Conservation (phyloP, 1,284 basidiomycete genomes). For the Flammula alnicola region DNA sequence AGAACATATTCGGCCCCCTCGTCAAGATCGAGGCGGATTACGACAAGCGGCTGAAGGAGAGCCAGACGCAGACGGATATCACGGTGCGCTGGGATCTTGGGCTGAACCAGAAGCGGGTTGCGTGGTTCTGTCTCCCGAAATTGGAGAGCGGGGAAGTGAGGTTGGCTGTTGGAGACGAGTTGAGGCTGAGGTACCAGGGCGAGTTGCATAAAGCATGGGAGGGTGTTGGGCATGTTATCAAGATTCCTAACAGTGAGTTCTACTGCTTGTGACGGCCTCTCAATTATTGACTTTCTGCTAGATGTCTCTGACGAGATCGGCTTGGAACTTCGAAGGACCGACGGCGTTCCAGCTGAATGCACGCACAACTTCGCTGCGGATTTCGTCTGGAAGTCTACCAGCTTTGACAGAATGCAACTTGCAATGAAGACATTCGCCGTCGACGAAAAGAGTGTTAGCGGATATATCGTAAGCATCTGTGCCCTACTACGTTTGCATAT, state of each 20-base stretch:
- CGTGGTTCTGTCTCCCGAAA: slow-evolving; percentile 96
- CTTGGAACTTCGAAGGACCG: slow-evolving; percentile 87
- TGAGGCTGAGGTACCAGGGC: slow-evolving; percentile 88
- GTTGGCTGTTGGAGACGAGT: slow-evolving; percentile 94
- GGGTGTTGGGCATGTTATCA: slow-evolving; percentile 96
- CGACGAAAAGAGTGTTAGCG: slow-evolving; percentile 98
- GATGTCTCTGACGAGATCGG: slow-evolving; percentile 98
- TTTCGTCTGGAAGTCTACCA: slow-evolving; percentile 99
- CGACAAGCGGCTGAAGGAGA: slow-evolving; percentile 96
- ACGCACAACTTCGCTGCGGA: slow-evolving; percentile 95
- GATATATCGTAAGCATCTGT: slow-evolving; percentile 81
- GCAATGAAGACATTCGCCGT: slow-evolving; percentile 99
- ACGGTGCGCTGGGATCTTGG: slow-evolving; percentile 96
- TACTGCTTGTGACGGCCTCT: not conserved
- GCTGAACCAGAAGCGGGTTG: slow-evolving; percentile 95
- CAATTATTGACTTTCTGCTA: slow-evolving; percentile 35
- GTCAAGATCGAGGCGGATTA: slow-evolving; percentile 99
- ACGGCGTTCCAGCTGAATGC: slow-evolving; percentile 94
- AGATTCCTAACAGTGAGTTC: slow-evolving; percentile 93
- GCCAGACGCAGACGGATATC: slow-evolving; percentile 97
- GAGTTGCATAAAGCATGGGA: slow-evolving; percentile 94
- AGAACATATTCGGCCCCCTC: slow-evolving; percentile 97
- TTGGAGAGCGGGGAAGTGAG: slow-evolving; percentile 97
- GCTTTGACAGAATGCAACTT: slow-evolving; percentile 98
- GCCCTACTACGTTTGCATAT: not conserved